Conservation (phyloP, 192 early-diverging fungal species). For the Blastocladiella britannica region DNA sequence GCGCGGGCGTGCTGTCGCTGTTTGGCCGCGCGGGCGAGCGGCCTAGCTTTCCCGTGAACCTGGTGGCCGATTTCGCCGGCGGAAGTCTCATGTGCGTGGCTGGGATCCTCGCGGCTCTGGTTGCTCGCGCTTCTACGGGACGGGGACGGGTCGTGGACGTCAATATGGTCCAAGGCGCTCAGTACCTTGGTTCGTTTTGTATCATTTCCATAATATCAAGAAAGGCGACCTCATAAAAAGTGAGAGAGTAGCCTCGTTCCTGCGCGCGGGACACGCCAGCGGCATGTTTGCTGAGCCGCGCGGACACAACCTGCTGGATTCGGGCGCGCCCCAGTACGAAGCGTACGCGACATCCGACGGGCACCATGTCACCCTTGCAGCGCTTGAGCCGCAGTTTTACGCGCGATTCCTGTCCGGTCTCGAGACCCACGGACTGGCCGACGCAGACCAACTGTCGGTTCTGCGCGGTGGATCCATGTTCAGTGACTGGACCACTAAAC, state of each 20-base stretch:
- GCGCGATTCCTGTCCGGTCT: no score
- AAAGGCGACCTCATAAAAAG: not conserved
- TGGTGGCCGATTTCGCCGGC: conserved; percentile 1
- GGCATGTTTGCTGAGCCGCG: no score
- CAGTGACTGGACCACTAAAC: no score
- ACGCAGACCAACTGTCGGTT: no score
- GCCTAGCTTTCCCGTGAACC: not conserved
- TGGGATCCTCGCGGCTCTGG: not conserved
- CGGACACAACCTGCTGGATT: no score
- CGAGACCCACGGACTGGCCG: no score
- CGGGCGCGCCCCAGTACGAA: no score
- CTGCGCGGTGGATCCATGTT: no score
- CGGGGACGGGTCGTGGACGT: not conserved
- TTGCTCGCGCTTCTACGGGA: not conserved
- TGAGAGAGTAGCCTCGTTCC: not conserved
- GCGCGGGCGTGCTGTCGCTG: not conserved
- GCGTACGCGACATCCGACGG: no score
- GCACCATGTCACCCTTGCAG: no score
- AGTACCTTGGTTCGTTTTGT: not conserved
- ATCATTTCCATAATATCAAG: not conserved
- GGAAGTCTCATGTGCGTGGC: not conserved
- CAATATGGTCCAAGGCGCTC: not conserved
- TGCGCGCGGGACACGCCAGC: no score
- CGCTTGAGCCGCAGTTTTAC: no score
- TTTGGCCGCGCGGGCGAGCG: not conserved